phyloP scores from a whole-genome alignment of 768 basidiomycete species.

The Hygrophoropsis aurantiaca region DNA sequence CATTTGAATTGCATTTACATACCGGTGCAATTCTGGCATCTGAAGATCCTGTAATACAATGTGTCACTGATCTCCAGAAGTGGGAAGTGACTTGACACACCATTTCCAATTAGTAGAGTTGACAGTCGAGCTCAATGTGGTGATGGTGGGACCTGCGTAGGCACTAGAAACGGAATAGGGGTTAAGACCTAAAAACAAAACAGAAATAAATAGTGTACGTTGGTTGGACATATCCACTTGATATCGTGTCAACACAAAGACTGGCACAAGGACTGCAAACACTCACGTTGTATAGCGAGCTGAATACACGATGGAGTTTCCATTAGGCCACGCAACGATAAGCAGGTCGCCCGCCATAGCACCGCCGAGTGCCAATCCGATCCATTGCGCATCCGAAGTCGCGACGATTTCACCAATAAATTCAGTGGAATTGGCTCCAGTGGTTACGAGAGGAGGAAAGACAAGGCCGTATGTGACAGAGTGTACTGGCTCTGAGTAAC shows the following conservation, averaged over 20 bases:
- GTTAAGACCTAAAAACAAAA: background rate
- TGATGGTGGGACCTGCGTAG: slow-evolving; percentile 51
- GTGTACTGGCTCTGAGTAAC: slow-evolving; percentile 31
- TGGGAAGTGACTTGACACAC: slow-evolving; percentile 10
- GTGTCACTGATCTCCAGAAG: no score
- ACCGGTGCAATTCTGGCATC: slow-evolving; percentile 68
- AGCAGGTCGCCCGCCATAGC: slow-evolving; percentile 56
- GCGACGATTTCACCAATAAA: slow-evolving; percentile 65
- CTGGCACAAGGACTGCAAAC: background rate
- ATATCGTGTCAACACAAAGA: background rate
- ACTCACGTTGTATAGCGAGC: slow-evolving; percentile 55
- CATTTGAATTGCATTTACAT: slow-evolving; percentile 16
- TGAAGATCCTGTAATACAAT: slow-evolving; percentile 38
- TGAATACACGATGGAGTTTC: slow-evolving; percentile 48
- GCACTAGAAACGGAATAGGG: slow-evolving; percentile 24
- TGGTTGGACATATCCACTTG: slow-evolving; percentile 52
- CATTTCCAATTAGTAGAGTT: slow-evolving; percentile 68
- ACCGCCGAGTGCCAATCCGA: slow-evolving; percentile 53
- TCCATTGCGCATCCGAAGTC: slow-evolving; percentile 53
- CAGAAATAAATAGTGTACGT: no score
- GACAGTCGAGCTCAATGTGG: slow-evolving; percentile 48
- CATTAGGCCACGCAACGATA: slow-evolving; percentile 62
- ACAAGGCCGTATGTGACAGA: slow-evolving; percentile 45
- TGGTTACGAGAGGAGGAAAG: slow-evolving; percentile 48
- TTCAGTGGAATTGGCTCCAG: slow-evolving; percentile 42